These are phyloP conservation scores for Plasmopara halstedii DNA, from an alignment of 352 stramenopile genomes.

Conservation along the genomic window DNA sequence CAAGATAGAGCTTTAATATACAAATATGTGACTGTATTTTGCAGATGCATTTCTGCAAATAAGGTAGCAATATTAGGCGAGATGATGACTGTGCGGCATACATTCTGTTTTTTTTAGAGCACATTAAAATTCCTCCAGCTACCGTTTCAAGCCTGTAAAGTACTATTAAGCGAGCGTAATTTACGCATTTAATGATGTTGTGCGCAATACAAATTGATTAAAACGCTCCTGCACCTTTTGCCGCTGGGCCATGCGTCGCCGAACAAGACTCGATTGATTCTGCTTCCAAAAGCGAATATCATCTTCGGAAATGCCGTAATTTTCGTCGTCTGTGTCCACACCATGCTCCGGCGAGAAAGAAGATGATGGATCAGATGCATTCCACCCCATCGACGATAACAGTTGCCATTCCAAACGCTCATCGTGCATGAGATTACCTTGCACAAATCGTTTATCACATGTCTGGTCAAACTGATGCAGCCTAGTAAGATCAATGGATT, in stretches of 20 bases:
- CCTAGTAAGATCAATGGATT: constrained; percentile 24
- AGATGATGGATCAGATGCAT: constrained; percentile 47
- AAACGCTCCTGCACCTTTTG: constrained; percentile 84
- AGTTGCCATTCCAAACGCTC: constrained; percentile 69
- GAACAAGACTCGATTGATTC: constrained; percentile 64
- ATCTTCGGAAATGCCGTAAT: constrained; percentile 74
- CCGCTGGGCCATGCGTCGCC: constrained; percentile 67
- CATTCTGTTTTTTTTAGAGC: constrained; percentile 5
- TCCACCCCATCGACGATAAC: constrained; percentile 82
- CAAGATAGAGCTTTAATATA: constrained; percentile 38
- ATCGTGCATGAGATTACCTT: constrained; percentile 48
- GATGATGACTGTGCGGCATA: constrained; percentile 16
- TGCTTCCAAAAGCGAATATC: constrained; percentile 85
- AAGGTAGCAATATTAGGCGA: constrained; percentile 23
- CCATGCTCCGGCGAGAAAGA: constrained; percentile 62
- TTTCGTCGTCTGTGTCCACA: constrained; percentile 67
- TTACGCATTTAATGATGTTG: constrained; percentile 35
- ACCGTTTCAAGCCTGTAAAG: not conserved
- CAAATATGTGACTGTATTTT: constrained; percentile 1
- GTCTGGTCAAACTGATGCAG: constrained; percentile 43
- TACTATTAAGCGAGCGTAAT: not conserved
- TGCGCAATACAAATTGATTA: constrained; percentile 73
- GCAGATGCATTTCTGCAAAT: too few species aligned
- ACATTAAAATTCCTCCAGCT: not conserved
- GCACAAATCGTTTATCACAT: constrained; percentile 44